Conservation (phyloP, 257 asterid species). For the Jasminum sambac region DNA sequence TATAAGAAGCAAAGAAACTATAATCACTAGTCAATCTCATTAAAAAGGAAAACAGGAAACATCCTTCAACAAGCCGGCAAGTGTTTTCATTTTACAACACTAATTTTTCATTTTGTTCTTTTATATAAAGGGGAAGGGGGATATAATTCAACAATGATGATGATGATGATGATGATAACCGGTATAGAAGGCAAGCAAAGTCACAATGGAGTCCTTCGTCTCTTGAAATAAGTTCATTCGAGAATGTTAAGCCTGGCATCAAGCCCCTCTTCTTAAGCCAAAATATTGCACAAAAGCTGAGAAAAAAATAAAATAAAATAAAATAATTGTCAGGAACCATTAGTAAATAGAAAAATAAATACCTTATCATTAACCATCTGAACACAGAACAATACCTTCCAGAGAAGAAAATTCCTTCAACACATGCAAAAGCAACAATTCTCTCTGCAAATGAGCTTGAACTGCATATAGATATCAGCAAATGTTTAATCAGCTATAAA, state of each 20-base stretch:
- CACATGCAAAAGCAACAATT: slow-evolving; percentile 78
- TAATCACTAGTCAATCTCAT: background rate
- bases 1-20: background rate
- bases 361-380: background rate
- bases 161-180: slow-evolving; percentile 31
- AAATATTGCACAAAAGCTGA: slow-evolving; percentile 81
- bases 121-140: background rate
- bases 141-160: background rate
- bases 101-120: background rate
- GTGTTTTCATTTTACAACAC: background rate
- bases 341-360: background rate
- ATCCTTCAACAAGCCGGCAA: background rate
- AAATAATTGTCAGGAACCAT: background rate
- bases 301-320: slow-evolving; percentile 15
- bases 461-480: slow-evolving; percentile 37
- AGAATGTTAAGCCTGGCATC: slow-evolving; percentile 87
- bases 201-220: slow-evolving; percentile 91
- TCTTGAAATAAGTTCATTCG: slow-evolving; percentile 82
- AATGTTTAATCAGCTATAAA: background rate
- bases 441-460: slow-evolving; percentile 76
- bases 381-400: slow-evolving; percentile 56
- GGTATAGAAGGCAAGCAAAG: slow-evolving; percentile 78
- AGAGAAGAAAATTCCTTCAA: slow-evolving; percentile 86
- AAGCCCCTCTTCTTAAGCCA: slow-evolving; percentile 83
- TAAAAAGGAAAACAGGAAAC: background rate